Evolutionary conservation across 495 filamentous ascomycete genomes (phyloP).

Genomic region (Bombardia bombarda): DNA sequence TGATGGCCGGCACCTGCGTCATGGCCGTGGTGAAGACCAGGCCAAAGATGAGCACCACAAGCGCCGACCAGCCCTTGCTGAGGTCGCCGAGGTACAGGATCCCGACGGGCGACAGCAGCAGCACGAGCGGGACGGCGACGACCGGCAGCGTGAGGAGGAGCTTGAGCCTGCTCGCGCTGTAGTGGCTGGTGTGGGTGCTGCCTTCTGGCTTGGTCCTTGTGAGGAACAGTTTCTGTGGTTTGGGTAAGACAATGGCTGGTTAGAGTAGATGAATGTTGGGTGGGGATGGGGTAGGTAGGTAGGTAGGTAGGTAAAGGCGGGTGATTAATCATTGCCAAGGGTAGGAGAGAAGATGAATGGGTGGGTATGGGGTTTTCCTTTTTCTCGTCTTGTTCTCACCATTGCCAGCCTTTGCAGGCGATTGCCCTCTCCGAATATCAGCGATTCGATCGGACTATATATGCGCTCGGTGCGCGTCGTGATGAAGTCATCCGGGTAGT

Average conservation of each 20-base stretch:
- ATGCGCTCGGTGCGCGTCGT: not conserved
- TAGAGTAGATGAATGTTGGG: too few species aligned
- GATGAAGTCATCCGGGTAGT: conserved; percentile 5
- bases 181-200: not conserved
- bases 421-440: not conserved
- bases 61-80: not conserved
- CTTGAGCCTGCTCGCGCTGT: not conserved
- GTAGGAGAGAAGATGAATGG: not conserved
- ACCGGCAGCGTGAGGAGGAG: not conserved
- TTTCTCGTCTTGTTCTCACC: not conserved
- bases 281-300: too few species aligned
- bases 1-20: conserved; percentile 2
- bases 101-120: conserved; percentile 1
- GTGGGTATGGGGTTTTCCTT: not conserved
- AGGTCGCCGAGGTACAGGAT: conserved; percentile 3
- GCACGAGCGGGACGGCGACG: not conserved
- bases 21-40: not conserved
- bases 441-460: not conserved
- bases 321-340: not conserved
- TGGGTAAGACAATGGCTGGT: too few species aligned
- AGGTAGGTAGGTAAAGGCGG: too few species aligned
- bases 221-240: not conserved
- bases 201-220: not conserved
- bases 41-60: conserved; percentile 4
- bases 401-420: not conserved